Conservation (phyloP, 305 asterid species). For the Fraxinus nigra region DNA sequence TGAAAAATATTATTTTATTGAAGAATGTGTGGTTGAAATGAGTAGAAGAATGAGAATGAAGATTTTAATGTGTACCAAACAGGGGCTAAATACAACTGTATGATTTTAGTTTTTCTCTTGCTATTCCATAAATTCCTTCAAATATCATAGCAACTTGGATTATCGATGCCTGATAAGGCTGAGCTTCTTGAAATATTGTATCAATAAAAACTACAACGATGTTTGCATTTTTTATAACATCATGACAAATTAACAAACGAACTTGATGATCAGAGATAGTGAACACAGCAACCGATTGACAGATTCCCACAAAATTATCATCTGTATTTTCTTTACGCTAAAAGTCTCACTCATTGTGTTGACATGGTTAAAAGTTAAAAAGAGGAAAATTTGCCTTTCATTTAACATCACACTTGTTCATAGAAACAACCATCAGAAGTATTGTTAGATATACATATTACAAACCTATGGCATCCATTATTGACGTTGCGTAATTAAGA, state of each 20-base stretch:
- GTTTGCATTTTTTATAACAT: not conserved
- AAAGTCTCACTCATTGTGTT: not conserved
- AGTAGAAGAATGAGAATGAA: no score
- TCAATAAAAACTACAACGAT: not conserved
- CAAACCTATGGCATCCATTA: not conserved
- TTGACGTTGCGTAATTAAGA: not conserved
- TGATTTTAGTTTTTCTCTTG: constrained; percentile 9
- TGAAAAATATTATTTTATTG: no score
- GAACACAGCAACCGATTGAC: not conserved
- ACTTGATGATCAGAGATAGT: not conserved
- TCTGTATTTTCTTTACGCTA: not conserved
- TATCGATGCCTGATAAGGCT: constrained; percentile 7
- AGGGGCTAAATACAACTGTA: not conserved
- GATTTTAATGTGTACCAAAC: no score
- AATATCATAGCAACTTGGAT: constrained; percentile 1
- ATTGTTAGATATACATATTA: not conserved
- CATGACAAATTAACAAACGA: not conserved
- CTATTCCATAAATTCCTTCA: not conserved
- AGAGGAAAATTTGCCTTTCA: not conserved
- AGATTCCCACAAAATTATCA: not conserved
- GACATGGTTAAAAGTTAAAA: not conserved
- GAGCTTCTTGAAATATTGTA: not conserved
- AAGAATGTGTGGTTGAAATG: no score
- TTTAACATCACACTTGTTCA: not conserved
- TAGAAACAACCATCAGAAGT: not conserved